These are phyloP conservation scores for Polyplosphaeria fusca DNA, from an alignment of 495 filamentous ascomycete species.

Conservation along the genomic window DNA sequence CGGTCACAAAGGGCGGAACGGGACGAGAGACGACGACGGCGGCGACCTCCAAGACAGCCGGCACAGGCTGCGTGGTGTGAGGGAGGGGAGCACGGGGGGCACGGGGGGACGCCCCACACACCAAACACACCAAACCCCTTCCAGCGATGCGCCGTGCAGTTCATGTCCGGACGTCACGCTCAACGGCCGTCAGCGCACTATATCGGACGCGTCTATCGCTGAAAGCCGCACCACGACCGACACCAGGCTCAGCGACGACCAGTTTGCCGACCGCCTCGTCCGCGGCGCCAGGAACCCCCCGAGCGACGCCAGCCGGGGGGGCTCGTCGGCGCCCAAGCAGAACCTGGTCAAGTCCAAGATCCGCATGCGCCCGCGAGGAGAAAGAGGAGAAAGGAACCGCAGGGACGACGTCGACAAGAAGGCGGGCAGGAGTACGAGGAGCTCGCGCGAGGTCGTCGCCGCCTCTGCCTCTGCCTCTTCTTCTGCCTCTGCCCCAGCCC, in stretches of 20 bases:
- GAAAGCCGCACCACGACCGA: conserved; percentile 23
- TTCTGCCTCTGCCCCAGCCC: too few relatives aligned
- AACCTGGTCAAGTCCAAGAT: conserved; percentile 31
- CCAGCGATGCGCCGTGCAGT: conserved; percentile 1
- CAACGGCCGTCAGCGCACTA: conserved; percentile 19
- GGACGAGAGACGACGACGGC: conserved; percentile 15
- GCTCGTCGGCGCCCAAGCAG: conserved; percentile 14
- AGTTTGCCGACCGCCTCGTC: conserved; percentile 23
- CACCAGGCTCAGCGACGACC: conserved; percentile 28
- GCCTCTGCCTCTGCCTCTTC: neutral
- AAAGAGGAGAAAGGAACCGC: conserved; percentile 25
- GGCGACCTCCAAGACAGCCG: conserved; percentile 11
- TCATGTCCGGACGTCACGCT: conserved; percentile 7
- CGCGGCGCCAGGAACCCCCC: conserved; percentile 13
- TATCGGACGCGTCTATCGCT: conserved; percentile 17
- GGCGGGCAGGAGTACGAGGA: conserved; percentile 16
- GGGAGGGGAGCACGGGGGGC: conserved; percentile 6
- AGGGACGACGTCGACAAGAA: conserved; percentile 11
- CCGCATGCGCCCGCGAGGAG: conserved; percentile 24
- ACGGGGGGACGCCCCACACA: neutral
- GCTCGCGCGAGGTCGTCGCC: neutral
- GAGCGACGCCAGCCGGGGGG: neutral
- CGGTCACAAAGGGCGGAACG: neutral
- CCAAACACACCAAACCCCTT: neutral
- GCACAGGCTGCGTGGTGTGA: too few relatives aligned